Base-by-base conservation (phyloP, 2,329 filamentous ascomycete species). In the Acephala macrosclerotiorum region DNA sequence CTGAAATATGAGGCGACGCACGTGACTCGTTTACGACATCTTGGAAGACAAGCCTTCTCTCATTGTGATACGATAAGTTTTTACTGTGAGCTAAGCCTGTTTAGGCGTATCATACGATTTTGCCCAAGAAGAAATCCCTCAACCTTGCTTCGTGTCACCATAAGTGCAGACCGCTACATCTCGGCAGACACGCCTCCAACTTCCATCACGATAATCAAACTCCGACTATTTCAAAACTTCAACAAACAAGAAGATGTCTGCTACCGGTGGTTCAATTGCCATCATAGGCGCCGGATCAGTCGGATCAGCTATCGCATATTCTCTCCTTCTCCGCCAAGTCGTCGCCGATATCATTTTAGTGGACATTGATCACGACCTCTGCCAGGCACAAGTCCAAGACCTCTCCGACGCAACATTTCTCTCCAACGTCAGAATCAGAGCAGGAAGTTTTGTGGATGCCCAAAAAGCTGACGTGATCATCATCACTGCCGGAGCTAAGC, bases 391-490 rank as follows among this genome's bases (percentile, higher is more conserved):
- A 75, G 83, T 85, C 3, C 78, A 80, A 59, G 85, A 87, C 73
- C 80, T 87, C 16, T 77, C 78, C 25, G 85, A 87, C 73, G 82
- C 80, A 0, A 83, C 82, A 1, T 83, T 80, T 60, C 79, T 80
- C 63, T 79, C 77, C 20, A 78, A 79, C 33, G 83, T 80, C 4
- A 79, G 77, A 38, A 79, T 85, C 3, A 78, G 80, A 33, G 78
- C 79, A 0, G 84, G 80, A 20, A 79, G 77, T 22, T 77, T 80
- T 60, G 76, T 76, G 25, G 84, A 87, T 68, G 84, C 84, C 1
- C 78, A 80, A n/a, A 81, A 84, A 71, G 82, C 82, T 55, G 84
- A 87, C 70, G 81, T 87, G 35, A 79, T 87, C 7, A 79, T 87
- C 56, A 81, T 87, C 58, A 85, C 84, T 0, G 83, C 84, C 0